A percentile compares a stretch with the other conserved stretches of the same genome.
phyloP scores from a whole-genome alignment of 2,329 filamentous ascomycete species.

The Chaetomiaceae sp. region DNA sequence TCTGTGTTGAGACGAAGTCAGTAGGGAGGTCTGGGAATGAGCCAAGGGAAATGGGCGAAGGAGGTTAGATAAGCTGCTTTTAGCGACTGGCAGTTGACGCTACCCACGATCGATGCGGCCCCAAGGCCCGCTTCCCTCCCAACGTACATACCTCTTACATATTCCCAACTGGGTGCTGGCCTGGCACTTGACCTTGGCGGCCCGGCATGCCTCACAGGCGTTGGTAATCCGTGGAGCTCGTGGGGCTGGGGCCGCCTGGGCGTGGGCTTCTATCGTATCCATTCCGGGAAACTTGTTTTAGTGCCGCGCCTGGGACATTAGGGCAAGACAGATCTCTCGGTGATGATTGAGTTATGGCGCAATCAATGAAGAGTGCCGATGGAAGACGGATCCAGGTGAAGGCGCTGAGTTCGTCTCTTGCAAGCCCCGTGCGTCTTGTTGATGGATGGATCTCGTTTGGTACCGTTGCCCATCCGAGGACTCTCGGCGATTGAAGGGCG shows the following conservation, averaged over 20 bases:
- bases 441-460: too few species aligned
- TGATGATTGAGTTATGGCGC: not conserved
- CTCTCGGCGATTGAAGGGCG: slow-evolving; percentile 11
- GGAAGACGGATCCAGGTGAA: not conserved
- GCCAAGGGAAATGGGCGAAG: not conserved
- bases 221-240: slow-evolving; percentile 37
- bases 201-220: slow-evolving; percentile 52
- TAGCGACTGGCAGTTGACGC: not conserved
- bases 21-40: not conserved
- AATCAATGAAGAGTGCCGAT: not conserved
- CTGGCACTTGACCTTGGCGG: slow-evolving; percentile 51
- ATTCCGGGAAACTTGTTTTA: not conserved
- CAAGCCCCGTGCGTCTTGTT: too few species aligned
- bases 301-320: not conserved
- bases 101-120: not conserved
- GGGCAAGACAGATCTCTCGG: not conserved
- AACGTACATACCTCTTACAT: slow-evolving; percentile 53
- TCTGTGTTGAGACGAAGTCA: slow-evolving; percentile 30
- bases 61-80: not conserved
- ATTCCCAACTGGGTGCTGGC: slow-evolving; percentile 44
- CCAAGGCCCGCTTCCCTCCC: too few species aligned
- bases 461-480: too few species aligned
- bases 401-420: not conserved
- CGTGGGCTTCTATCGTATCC: slow-evolving; percentile 12
- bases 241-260: slow-evolving; percentile 18